Base-by-base conservation (phyloP, 495 filamentous ascomycete species). In the Evansstolkia leycettana region DNA sequence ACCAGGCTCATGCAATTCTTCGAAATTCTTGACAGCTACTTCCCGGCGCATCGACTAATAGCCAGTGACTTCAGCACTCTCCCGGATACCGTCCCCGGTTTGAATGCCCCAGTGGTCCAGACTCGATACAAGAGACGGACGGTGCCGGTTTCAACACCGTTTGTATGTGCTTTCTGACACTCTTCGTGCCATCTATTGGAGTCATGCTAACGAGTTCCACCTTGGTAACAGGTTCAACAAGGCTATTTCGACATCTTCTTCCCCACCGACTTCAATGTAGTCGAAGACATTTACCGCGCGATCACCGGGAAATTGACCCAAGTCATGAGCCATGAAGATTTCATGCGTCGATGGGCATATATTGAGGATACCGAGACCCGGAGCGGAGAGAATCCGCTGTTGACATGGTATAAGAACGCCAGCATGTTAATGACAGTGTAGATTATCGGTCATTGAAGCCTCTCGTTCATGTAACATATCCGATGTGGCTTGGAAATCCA, bases 161-260 rank as follows among this genome's bases (percentile, higher is more conserved):
- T 90, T 60, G 90, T 94, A 69, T 60, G 81, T 63, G 10, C 9
- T 23, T n/a, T n/a, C n/a, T n/a, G n/a, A n/a, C n/a, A n/a, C n/a
- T n/a, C n/a, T n/a, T n/a, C n/a, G n/a, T n/a, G n/a, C n/a, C n/a
- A n/a, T n/a, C n/a, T n/a, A n/a, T n/a, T n/a, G n/a, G n/a, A n/a
- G n/a, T n/a, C n/a, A n/a, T n/a, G n/a, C n/a, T n/a, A n/a, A n/a
- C n/a, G n/a, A n/a, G n/a, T n/a, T n/a, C n/a, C n/a, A n/a, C n/a
- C n/a, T n/a, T n/a, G n/a, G n/a, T n/a, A n/a, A n/a, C 43, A 92
- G 85, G 85, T 95, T 12, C 85, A 94, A 44, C 92, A 99, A 64
- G 92, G 90, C 9, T 94, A 93, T 58, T 99, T 99, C 47, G 92
- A 96, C 56, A 95, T 99, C 54, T 75, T 99, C 48, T 99, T 99